These are phyloP conservation scores for Oryza glaberrima DNA, from an alignment of 176 grass and related monocot genomes.

Conservation along the genomic window DNA sequence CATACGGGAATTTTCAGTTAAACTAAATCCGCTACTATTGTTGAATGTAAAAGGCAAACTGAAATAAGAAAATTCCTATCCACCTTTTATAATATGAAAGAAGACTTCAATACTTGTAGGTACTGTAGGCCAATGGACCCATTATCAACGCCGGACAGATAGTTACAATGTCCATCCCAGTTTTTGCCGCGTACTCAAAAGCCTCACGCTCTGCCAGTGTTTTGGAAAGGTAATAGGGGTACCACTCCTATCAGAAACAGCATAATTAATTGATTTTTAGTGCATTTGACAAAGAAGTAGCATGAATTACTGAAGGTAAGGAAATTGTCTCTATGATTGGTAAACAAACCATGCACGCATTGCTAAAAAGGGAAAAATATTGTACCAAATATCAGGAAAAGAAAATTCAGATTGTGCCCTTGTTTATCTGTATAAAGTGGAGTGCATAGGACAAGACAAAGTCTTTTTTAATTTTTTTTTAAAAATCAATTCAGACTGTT, in stretches of 20 bases:
- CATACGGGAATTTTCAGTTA: no score
- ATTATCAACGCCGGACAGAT: constrained; percentile 36
- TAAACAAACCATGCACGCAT: no score
- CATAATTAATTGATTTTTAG: not conserved
- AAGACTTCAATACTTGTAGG: constrained; percentile 47
- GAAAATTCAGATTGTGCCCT: no score
- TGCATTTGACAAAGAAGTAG: not conserved
- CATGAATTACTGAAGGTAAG: not conserved
- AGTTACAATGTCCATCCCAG: constrained; percentile 53
- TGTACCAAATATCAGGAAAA: no score
- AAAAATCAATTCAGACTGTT: no score
- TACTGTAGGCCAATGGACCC: constrained; percentile 47
- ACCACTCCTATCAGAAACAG: constrained; percentile 54
- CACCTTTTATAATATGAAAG: constrained; percentile 51
- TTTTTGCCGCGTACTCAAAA: constrained; percentile 48
- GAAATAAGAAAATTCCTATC: not conserved
- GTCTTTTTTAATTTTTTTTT: no score
- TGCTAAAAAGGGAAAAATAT: no score
- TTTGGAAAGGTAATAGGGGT: constrained; percentile 45
- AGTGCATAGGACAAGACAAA: no score
- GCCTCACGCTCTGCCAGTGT: constrained; percentile 50
- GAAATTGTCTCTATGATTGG: not conserved
- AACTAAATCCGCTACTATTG: not conserved
- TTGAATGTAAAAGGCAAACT: not conserved
- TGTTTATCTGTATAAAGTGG: no score